These are phyloP conservation scores for Crataegus laevigata DNA, from an alignment of 306 rosid species.

Conservation along the genomic window DNA sequence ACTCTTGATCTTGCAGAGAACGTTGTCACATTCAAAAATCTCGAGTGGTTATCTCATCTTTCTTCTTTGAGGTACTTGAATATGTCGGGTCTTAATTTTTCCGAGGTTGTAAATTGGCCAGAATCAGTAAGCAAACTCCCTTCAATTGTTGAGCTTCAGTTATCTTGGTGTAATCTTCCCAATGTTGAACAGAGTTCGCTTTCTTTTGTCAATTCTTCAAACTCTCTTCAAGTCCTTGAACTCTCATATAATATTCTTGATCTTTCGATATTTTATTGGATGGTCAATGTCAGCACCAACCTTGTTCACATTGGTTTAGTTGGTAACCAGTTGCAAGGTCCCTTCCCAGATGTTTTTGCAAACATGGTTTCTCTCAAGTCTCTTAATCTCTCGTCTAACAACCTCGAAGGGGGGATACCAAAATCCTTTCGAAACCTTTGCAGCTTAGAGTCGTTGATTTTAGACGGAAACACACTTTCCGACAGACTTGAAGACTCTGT, in stretches of 20 bases:
- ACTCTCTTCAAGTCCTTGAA: slow-evolving; percentile 1
- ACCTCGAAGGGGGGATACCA: slow-evolving; percentile 14
- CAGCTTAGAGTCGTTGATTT: not conserved
- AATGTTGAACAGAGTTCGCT: not conserved
- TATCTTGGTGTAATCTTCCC: slow-evolving; percentile 5
- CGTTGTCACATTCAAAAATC: not conserved
- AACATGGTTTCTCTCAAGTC: slow-evolving; percentile 7
- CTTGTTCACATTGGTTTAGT: not conserved
- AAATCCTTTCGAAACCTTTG: slow-evolving; percentile 8
- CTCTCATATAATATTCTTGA: not conserved
- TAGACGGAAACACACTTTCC: slow-evolving; percentile 11
- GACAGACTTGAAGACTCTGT: slow-evolving; percentile 16
- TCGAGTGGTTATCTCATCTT: slow-evolving; percentile 16
- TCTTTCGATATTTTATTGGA: slow-evolving; percentile 4
- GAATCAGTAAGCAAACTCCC: slow-evolving; percentile 2
- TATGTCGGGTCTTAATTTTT: not conserved
- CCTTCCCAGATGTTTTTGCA: slow-evolving; percentile 14
- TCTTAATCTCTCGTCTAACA: slow-evolving; percentile 13
- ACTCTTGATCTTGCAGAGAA: slow-evolving; percentile 5
- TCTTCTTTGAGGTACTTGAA: slow-evolving; percentile 16
- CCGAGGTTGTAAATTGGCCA: slow-evolving; percentile 2
- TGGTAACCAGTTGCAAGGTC: slow-evolving; percentile 1
- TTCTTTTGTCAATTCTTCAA: not conserved
- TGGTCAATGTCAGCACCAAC: slow-evolving; percentile 4
- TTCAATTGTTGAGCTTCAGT: slow-evolving; percentile 4